Base-by-base conservation (phyloP, 495 filamentous ascomycete genomes). In the Penicillium canariense region DNA sequence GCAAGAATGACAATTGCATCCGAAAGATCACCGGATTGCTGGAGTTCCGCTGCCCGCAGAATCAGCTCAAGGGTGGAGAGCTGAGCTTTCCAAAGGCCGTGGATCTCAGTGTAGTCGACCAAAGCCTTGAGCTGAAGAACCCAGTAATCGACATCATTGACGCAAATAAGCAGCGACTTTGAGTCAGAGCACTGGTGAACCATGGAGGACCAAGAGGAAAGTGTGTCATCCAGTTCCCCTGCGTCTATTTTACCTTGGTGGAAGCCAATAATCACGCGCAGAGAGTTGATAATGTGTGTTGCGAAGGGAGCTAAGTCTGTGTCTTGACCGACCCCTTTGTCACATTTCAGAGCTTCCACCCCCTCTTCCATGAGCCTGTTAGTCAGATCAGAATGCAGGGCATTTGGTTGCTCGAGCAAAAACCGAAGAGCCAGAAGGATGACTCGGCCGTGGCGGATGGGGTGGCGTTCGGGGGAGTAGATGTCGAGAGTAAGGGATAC, bases 81-180 rank as follows among this genome's bases (percentile, higher is more conserved):
- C 27, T 77, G 72, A 8, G 85, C 66, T 52, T 77, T 73, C 54
- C 76, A 80, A 10, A 82, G 70, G 2, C 90, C 91, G 52, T 87
- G 87, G 62, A 92, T 86, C 30, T 86, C 85, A 2, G 90, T 77
- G 59, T 88, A 95, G 50, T 96, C 87, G 17, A 83, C 80, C n/a
- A 91, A 62, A 2, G 83, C 78, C 52, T 84, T 79, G 10, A 96
- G 74, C 50, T 90, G 85, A 31, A 75, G 60, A 10, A 88, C 53
- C 48, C 85, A 82, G 18, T 79, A 77, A 5, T 79, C 70, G 5
- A 81, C 62, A 56, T 91, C 83, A 48, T 89, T 84, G 31, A 96
- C 65, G n/a, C 69, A 68, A 10, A 66, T 62, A n/a, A 77, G 51
- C 15, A 95, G 61, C 1, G 81, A 72, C 9, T 72, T 59, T 64